These are phyloP conservation scores for Solanum commersonii DNA, from an alignment of 257 asterid genomes.

Conservation along the genomic window DNA sequence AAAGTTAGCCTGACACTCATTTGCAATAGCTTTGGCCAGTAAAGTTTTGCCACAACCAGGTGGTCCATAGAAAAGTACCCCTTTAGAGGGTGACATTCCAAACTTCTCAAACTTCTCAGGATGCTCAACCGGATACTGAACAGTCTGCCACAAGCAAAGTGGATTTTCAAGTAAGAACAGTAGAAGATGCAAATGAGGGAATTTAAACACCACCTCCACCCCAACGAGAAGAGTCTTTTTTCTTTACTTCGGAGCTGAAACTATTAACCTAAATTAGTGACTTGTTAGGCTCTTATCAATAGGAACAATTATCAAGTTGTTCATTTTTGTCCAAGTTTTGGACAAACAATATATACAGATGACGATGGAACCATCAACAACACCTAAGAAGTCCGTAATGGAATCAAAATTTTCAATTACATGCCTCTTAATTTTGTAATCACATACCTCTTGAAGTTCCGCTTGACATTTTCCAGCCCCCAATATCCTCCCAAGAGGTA, in stretches of 20 bases:
- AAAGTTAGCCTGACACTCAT: conserved; percentile 89
- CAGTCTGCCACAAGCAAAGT: conserved; percentile 41
- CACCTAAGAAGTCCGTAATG: not conserved
- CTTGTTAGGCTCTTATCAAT: not conserved
- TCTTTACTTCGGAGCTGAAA: not conserved
- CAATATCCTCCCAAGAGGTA: conserved; percentile 75
- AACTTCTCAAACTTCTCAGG: conserved; percentile 93
- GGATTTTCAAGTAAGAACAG: not conserved
- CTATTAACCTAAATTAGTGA: not conserved
- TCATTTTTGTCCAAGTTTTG: not conserved
- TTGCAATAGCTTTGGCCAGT: conserved; percentile 91
- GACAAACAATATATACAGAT: not conserved
- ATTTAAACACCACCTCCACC: not conserved
- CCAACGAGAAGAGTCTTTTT: not conserved
- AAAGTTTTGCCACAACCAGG: conserved; percentile 91
- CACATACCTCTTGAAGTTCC: conserved; percentile 83
- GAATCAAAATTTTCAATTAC: not conserved
- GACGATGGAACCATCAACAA: not conserved
- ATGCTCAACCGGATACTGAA: conserved; percentile 94
- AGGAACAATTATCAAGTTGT: not conserved
- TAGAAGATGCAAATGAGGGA: not conserved
- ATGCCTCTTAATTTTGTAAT: not conserved
- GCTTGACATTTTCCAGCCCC: conserved; percentile 89
- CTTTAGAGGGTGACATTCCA: conserved; percentile 96
- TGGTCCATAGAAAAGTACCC: conserved; percentile 89